Evolutionary conservation across 768 basidiomycete species (phyloP).

Genomic region (Mycena alexandri): DNA sequence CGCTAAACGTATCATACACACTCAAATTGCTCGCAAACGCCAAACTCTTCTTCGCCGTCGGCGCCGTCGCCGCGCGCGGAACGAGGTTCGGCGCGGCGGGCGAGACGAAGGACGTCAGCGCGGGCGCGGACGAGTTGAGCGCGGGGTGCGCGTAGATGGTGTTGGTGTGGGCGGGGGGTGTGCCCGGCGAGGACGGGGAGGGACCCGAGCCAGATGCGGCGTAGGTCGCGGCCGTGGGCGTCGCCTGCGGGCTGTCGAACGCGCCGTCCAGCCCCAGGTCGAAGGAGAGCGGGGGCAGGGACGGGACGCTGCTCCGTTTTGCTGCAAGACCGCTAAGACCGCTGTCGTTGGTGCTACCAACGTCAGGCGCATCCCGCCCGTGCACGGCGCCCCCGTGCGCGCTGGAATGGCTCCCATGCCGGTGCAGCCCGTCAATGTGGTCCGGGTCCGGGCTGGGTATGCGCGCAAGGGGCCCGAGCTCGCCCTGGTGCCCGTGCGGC

Average conservation of each 20-base stretch:
- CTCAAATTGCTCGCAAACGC: slow-evolving; percentile 93
- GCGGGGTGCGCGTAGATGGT: slow-evolving; percentile 84
- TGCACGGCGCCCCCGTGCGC: slow-evolving; percentile 45
- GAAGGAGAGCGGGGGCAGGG: slow-evolving; percentile 36
- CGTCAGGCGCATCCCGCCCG: not conserved
- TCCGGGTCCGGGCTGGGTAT: slow-evolving; percentile 89
- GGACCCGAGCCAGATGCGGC: slow-evolving; percentile 8
- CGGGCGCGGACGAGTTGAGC: slow-evolving; percentile 90
- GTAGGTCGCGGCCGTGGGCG: slow-evolving; percentile 35
- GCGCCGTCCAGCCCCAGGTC: slow-evolving; percentile 12
- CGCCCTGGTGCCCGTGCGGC: slow-evolving; percentile 60
- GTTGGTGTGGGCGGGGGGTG: slow-evolving; percentile 42
- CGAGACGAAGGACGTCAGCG: slow-evolving; percentile 68
- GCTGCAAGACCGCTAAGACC: not conserved
- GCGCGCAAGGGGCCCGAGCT: slow-evolving; percentile 82
- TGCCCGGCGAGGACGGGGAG: slow-evolving; percentile 24
- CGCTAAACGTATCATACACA: slow-evolving; percentile 96
- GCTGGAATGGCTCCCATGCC: slow-evolving; percentile 71
- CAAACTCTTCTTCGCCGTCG: slow-evolving; percentile 70
- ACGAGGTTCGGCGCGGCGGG: slow-evolving; percentile 62
- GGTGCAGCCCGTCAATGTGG: slow-evolving; percentile 88
- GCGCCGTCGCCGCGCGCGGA: slow-evolving; percentile 79
- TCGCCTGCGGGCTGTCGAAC: slow-evolving; percentile 35
- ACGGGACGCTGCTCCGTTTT: slow-evolving; percentile 31
- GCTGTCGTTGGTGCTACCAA: not conserved